Base-by-base conservation (phyloP, 768 basidiomycete species). In the Hemileccinum rubropunctum region DNA sequence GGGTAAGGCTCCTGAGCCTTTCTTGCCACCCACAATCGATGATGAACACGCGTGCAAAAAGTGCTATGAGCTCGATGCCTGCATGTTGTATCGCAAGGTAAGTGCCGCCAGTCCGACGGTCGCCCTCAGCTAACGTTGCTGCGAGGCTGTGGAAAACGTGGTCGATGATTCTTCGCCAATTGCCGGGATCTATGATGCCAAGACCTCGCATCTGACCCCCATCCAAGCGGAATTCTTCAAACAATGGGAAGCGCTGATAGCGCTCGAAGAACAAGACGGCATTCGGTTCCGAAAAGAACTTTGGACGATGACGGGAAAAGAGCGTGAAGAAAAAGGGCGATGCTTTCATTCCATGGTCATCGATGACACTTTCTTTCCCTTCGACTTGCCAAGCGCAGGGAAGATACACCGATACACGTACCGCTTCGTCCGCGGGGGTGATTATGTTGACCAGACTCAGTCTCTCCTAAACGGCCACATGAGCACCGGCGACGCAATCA, bases 21-120 rank as follows among this genome's bases (percentile, higher is more conserved):
- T 95, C 66, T 71, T 99, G 17, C 97, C 97, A 1, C 78, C 84
- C 1, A 90, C 93, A 0, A 86, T 97, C 52, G 91, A 98, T 62
- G 83, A 91, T 55, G 79, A 83, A 50, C 72, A 84, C 48, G 70
- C 77, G 11, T 99, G 97, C 67, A 82, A 83, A 62, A 79, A 74
- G 42, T 98, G 97, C 62, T 98, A 84, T 62, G 76, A 80, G 0
- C 69, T 89, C 6, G 91, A 99, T 59, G 77, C 83, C 2, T 98
- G 97, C 67, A 93, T 98, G 87, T 75, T 99, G 11, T 98, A 94
- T 71, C 86, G 95, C 38, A 89, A 87, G 77, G 91, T 85, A 52
- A 27, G 71, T 40, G 42, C 45, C 27, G 48, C 20, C 10, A 11
- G 11, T 13, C 13, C 6, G 6, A 23, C 13, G 6, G 13, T 32